phyloP scores from a whole-genome alignment of 2,329 filamentous ascomycete genomes.

The Aspergillus eucalypticola region DNA sequence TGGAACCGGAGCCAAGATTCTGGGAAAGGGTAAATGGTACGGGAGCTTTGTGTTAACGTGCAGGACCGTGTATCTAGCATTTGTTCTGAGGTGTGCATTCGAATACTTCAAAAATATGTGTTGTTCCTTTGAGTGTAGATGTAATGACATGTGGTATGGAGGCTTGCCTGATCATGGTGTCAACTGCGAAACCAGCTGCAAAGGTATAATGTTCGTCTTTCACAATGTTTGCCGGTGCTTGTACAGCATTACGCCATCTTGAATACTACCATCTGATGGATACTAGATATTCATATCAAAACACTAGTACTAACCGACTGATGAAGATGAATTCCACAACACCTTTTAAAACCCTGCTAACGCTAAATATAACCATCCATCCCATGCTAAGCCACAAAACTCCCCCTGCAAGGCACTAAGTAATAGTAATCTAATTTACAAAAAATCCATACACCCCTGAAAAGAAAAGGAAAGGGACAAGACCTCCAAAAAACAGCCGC shows the following conservation, averaged over 20 bases:
- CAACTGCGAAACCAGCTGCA: too few relatives aligned
- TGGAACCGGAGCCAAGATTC: neutral
- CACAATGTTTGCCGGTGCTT: too few relatives aligned
- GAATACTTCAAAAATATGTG: neutral
- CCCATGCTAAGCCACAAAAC: neutral
- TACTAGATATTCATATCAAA: too few relatives aligned
- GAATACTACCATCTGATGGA: neutral
- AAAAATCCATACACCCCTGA: neutral
- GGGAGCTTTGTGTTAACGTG: slow-evolving; percentile 10
- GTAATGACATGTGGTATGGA: neutral
- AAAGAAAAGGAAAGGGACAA: neutral
- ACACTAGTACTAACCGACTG: neutral
- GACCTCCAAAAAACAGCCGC: neutral
- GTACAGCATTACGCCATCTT: neutral
- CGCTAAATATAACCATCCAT: neutral
- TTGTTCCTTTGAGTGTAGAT: neutral
- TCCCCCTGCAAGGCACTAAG: neutral
- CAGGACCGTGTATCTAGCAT: slow-evolving; percentile 16
- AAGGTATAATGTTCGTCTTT: too few relatives aligned
- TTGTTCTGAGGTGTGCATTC: slow-evolving; percentile 12
- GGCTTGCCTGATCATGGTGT: too few relatives aligned
- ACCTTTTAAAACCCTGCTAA: neutral
- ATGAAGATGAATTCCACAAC: neutral
- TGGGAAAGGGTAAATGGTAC: neutral
- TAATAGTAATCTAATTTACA: neutral